These are phyloP conservation scores for Xylaria flabelliformis DNA, from an alignment of 495 filamentous ascomycete species.

Conservation along the genomic window DNA sequence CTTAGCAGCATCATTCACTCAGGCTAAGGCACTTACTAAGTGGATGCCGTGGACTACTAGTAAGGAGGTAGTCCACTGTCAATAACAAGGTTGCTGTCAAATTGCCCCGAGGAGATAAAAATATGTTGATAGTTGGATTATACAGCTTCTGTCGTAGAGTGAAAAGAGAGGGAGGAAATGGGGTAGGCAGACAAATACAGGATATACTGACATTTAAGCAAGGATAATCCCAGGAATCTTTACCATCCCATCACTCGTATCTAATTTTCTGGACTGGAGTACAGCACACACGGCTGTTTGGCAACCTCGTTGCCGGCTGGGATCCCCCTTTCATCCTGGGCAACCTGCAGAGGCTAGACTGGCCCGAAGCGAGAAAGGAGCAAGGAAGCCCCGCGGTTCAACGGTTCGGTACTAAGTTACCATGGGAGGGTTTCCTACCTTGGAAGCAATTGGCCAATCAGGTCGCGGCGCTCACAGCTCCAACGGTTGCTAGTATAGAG, in stretches of 20 bases:
- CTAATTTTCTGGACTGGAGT: not conserved
- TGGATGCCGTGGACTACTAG: not conserved
- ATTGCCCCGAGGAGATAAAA: not conserved
- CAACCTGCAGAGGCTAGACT: conserved; percentile 7
- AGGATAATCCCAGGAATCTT: not conserved
- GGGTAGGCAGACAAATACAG: not conserved
- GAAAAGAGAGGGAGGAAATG: not conserved
- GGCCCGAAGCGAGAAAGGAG: not conserved
- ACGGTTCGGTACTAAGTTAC: conserved; percentile 4
- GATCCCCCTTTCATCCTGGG: not conserved
- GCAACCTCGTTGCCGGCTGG: not conserved
- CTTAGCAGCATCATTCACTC: not conserved
- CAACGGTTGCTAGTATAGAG: not conserved
- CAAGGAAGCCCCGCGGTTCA: conserved; percentile 6
- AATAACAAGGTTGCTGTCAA: not conserved
- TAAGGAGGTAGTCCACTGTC: not conserved
- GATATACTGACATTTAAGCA: not conserved
- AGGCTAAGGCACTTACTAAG: conserved; percentile 9
- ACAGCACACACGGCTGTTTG: not conserved
- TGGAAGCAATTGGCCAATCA: conserved; percentile 19
- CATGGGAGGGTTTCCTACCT: not conserved
- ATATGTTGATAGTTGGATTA: not conserved
- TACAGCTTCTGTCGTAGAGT: not conserved
- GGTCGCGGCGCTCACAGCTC: not conserved
- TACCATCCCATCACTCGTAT: not conserved